A percentile compares a stretch with the other conserved stretches of the same genome.
phyloP scores from a whole-genome alignment of 441 rosid species.

The Gossypium gossypioides region DNA sequence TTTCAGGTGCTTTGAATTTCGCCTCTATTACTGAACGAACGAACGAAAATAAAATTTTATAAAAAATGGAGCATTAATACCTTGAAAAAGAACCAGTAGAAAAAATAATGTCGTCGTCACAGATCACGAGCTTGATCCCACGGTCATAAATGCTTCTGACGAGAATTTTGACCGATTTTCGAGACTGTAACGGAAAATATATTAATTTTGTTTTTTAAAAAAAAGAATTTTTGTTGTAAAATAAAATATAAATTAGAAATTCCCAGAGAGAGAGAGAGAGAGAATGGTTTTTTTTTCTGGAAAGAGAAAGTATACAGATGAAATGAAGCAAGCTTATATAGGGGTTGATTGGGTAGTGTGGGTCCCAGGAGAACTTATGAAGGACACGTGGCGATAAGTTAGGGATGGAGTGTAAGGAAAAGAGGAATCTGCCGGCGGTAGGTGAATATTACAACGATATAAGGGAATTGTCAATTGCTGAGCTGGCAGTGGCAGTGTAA shows the following conservation, averaged over 20 bases:
- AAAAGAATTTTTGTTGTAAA: neutral
- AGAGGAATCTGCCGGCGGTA: neutral
- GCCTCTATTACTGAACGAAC: neutral
- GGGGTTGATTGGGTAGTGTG: neutral
- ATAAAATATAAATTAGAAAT: neutral
- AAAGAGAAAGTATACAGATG: neutral
- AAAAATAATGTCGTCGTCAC: neutral
- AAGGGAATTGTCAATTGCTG: neutral
- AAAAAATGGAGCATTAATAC: neutral
- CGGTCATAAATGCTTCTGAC: slow-evolving; percentile 28
- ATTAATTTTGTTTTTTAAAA: neutral
- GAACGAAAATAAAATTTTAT: neutral
- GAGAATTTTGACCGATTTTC: neutral
- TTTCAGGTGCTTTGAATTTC: neutral
- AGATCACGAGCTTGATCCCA: slow-evolving; percentile 33
- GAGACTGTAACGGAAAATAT: neutral
- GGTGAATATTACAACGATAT: neutral
- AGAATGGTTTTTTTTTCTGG: neutral
- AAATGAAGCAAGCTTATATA: neutral
- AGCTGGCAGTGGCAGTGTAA: neutral
- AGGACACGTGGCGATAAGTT: slow-evolving; percentile 16
- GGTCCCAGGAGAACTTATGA: neutral
- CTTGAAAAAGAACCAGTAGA: neutral
- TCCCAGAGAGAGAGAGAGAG: slow-evolving; percentile 3
- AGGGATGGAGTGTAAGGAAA: neutral